Evolutionary conservation across 1,284 basidiomycete genomes (phyloP), one percentile per base, ranked within the genome.

Genomic region (Puccinia hordei): DNA sequence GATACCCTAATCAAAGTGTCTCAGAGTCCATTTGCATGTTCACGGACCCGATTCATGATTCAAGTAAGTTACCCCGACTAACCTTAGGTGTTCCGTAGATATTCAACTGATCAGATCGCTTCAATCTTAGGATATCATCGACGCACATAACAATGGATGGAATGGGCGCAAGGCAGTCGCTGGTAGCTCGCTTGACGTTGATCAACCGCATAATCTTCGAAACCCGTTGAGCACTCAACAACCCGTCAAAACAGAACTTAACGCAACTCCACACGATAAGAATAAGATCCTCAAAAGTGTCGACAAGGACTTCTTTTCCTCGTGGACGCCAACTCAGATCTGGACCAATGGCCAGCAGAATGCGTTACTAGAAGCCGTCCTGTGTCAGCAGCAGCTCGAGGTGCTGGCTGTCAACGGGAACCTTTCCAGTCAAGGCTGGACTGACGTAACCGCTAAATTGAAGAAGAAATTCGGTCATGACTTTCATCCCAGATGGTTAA

Each of bases 21-120:
- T 85, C 90, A 92, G 85, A 92, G 90, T 84, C 87, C 85, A 41
- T 90, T 91, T 79, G 90, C 97, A 82, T 91, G 90, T 81, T 90
- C 93, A 46, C 91, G 96, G 85, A 93, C 98, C 90, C 90, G 91
- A 81, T 98, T 94, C 88, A 98, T 98, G 94, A 89, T 98, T 81
- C 90, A 93, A 90, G 61, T 65, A 12, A 65, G 61, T 65, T 24
- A 6, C 41, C 8, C 41, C 8, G 5, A 30, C 19, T 6, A n/a
- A 24, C 41, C 27, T 8, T 65, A 13, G 22, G 3, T 3, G 3
- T 55, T 8, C 24, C 6, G 53, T 24, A 55, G 53, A 35, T 35
- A 3, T 65, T 35, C 9, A 10, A 55, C 13, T 55, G 53, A 55
- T 55, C n/a, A 27, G 9, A 6, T 55, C 53, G n/a, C 24, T 55